Evolutionary conservation across 2,329 filamentous ascomycete species (phyloP).

Genomic region (Monascus ruber): DNA sequence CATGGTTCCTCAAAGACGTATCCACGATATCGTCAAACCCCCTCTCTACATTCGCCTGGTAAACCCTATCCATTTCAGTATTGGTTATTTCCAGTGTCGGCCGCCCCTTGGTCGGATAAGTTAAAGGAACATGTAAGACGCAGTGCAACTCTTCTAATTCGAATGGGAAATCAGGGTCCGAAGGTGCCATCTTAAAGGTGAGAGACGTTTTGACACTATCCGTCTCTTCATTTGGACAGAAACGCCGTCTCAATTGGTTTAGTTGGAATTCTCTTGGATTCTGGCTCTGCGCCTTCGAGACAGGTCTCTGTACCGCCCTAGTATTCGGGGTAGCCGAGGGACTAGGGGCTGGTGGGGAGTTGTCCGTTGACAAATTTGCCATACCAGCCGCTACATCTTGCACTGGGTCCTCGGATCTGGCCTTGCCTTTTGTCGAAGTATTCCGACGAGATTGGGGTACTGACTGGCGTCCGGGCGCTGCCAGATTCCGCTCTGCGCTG

Average conservation of each 20-base stretch:
- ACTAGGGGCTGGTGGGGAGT: conserved; percentile 20
- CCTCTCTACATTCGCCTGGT: conserved; percentile 63
- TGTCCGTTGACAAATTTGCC: conserved; percentile 10
- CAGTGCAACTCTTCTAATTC: conserved; percentile 60
- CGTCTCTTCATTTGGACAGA: conserved; percentile 38
- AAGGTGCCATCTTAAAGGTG: conserved; percentile 56
- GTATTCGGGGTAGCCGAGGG: conserved; percentile 28
- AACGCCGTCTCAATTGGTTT: conserved; percentile 59
- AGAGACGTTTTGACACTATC: conserved; percentile 45
- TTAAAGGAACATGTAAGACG: conserved; percentile 51
- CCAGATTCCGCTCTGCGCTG: conserved; percentile 7
- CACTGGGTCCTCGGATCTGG: conserved; percentile 1
- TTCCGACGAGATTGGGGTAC: conserved; percentile 4
- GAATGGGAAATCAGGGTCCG: conserved; percentile 76
- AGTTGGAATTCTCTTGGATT: conserved; percentile 66
- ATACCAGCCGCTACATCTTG: conserved; percentile 6
- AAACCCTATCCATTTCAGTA: conserved; percentile 58
- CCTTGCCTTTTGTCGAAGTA: conserved; percentile 5
- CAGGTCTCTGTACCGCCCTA: conserved; percentile 46
- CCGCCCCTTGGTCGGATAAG: conserved; percentile 46
- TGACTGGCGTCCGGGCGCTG: conserved; percentile 5
- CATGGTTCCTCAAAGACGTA: conserved; percentile 35
- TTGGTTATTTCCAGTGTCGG: conserved; percentile 56
- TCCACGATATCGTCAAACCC: conserved; percentile 58
- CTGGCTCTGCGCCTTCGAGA: conserved; percentile 51